Evolutionary conservation across 2,329 filamentous ascomycete genomes (phyloP), one percentile per base, ranked within the genome.

Genomic region (Eutypella sp.): DNA sequence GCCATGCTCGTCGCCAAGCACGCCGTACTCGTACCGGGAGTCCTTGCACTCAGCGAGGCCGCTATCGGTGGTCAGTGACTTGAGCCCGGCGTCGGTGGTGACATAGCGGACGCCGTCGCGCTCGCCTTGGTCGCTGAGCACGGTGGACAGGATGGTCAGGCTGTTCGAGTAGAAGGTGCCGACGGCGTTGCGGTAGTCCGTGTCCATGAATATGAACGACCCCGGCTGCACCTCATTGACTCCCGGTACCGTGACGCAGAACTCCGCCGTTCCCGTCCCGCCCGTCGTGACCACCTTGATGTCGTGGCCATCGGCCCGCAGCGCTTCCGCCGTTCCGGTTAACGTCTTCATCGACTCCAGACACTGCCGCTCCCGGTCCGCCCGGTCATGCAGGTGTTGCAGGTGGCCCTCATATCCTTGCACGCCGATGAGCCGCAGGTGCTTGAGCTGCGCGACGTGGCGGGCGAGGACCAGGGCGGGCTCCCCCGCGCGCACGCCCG

Each of bases 191-290:
- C 74, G 68, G 51, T 79, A 79, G 53, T 79, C 75, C 2, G 74
- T 75, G 46, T 79, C 75, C 75, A 79, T 79, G 55, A 79, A 78
- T 45, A 79, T 68, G 47, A 79, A 79, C 0, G 71, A 75, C 0
- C 75, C 75, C 0, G 75, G 75, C 53, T 79, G 75, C 2, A 79
- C 61, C 52, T 79, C 75, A 1, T 74, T 79, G 0, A 79, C 66
- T 0, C 74, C 75, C 0, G 69, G 67, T 0, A 75, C 72, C 0
- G 61, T 67, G 2, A 68, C 74, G 45, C 75, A 78, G 51, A 79
- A 77, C 48, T 78, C 74, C 2, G 68, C 72, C 1, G 74, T 78
- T 7, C 74, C 74, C 0, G 74, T 77, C 1, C 74, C 74, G 1
- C 74, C 74, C 0, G 71, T 74, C 0, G 74, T 77, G 3, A 78